Evolutionary conservation across 202 grass and related monocot genomes (phyloP).

Genomic region (Brachypodium distachyon): DNA sequence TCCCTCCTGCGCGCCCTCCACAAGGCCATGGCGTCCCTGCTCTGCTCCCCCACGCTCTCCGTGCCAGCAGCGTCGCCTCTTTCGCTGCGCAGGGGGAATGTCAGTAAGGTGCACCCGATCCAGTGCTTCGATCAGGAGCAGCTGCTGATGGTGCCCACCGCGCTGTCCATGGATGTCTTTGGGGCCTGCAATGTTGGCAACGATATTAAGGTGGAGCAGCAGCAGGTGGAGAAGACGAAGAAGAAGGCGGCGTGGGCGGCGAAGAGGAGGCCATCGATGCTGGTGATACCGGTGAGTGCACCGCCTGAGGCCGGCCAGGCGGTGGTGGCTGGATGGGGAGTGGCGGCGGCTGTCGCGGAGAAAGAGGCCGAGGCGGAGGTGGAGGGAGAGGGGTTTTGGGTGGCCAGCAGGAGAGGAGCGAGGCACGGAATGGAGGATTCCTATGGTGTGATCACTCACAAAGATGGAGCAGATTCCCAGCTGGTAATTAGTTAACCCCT

Average conservation of each 20-base stretch:
- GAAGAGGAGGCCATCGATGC: constrained; percentile 41
- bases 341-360: neutral
- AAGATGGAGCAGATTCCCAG: constrained; percentile 19
- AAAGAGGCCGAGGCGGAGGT: constrained; percentile 28
- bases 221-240: neutral
- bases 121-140: neutral
- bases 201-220: neutral
- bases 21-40: constrained; percentile 21
- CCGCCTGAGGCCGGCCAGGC: constrained; percentile 10
- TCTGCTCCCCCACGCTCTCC: neutral
- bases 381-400: constrained; percentile 44
- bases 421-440: constrained; percentile 77
- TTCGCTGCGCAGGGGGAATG: neutral
- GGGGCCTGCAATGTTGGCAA: neutral
- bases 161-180: neutral
- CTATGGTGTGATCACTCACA: constrained; percentile 27
- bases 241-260: constrained; percentile 1
- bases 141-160: neutral
- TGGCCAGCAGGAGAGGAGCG: constrained; percentile 51
- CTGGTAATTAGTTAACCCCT: constrained; percentile 65
- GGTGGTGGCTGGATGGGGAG: neutral
- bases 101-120: neutral
- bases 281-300: constrained; percentile 40
- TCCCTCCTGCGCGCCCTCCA: constrained; percentile 1
- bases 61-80: neutral